phyloP scores from a whole-genome alignment of 2,329 filamentous ascomycete genomes.

The Ophiostoma perfectum region DNA sequence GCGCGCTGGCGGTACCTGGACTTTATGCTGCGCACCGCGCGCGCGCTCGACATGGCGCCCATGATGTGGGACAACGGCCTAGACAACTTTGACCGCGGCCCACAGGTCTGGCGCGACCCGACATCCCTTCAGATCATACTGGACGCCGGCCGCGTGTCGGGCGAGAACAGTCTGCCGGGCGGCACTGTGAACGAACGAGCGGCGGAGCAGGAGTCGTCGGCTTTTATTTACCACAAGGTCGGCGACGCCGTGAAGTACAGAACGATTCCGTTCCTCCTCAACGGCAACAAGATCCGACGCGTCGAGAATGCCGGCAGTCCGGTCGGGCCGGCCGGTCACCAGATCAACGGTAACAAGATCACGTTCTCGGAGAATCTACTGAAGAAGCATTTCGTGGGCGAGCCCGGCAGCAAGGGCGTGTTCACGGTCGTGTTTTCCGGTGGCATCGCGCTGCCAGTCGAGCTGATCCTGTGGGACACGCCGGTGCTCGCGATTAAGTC shows the following conservation, averaged over 20 bases:
- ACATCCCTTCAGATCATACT: conserved; percentile 44
- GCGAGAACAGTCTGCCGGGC: conserved; percentile 44
- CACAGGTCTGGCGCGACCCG: conserved; percentile 46
- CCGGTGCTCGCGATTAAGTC: conserved; percentile 34
- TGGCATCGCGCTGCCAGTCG: conserved; percentile 43
- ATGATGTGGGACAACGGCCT: conserved; percentile 57
- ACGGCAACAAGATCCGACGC: conserved; percentile 47
- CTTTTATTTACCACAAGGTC: conserved; percentile 50
- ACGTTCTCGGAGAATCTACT: conserved; percentile 46
- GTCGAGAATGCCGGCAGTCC: conserved; percentile 30
- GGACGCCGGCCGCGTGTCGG: conserved; percentile 34
- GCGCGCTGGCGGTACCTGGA: conserved; percentile 56
- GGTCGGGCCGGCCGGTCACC: conserved; percentile 38
- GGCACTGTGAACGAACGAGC: conserved; percentile 46
- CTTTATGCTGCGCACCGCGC: conserved; percentile 45
- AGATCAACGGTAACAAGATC: conserved; percentile 40
- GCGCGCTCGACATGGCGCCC: conserved; percentile 45
- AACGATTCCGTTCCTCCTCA: conserved; percentile 46
- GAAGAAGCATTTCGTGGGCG: conserved; percentile 38
- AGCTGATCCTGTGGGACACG: conserved; percentile 49
- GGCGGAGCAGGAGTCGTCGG: conserved; percentile 44
- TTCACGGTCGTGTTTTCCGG: conserved; percentile 49
- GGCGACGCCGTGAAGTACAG: conserved; percentile 40
- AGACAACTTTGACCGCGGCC: conserved; percentile 49
- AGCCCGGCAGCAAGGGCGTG: conserved; percentile 44